Base-by-base conservation (phyloP, 352 stramenopile species). In the Pythium apleroticum region DNA sequence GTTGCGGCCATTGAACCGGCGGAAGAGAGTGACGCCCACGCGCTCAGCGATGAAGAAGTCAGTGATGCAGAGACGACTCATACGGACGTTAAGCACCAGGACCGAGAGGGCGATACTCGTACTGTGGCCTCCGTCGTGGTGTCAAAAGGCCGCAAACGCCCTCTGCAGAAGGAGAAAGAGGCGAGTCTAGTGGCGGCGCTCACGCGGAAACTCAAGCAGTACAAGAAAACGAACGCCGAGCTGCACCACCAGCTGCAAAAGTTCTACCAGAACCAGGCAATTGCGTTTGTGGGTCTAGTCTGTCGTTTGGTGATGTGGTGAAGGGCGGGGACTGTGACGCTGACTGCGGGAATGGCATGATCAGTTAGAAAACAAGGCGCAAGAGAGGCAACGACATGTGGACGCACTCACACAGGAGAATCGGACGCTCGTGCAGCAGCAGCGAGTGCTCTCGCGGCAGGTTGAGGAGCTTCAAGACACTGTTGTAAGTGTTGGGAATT, bases 331-430 rank as follows among this genome's bases (percentile, higher is more conserved):
- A 24, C 24, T 52, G 15, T 39, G 9, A 22, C 17, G 15, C 24
- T 58, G 31, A 58, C 33, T 52, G 24, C 39, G 49, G 37, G 49
- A 39, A 20, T 57, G 52, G 9, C n/a, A 27, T 25, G 22, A 31
- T 9, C 39, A 91, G 80, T 53, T 94, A 0, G 81, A 88, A 46
- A 94, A 91, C 66, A 76, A 75, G 35, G 71, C 72, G 4, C 82
- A 85, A 57, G 85, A 89, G 46, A 89, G 83, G 58, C 77, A 90
- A 52, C 72, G 76, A 15, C 71, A 75, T 27, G 81, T 92, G 25
- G 78, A 91, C 3, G 57, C 82, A n/a, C 55, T 94, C 1, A 28
- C 60, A 22, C 71, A 80, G 4, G 81, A 94, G 49, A 94, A 92
- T 49, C 63, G 69, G 14, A 69, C 76, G 39, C 60, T 94, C 37